Conservation (phyloP, 2,329 filamentous ascomycete genomes). For the Talaromyces atroroseus region DNA sequence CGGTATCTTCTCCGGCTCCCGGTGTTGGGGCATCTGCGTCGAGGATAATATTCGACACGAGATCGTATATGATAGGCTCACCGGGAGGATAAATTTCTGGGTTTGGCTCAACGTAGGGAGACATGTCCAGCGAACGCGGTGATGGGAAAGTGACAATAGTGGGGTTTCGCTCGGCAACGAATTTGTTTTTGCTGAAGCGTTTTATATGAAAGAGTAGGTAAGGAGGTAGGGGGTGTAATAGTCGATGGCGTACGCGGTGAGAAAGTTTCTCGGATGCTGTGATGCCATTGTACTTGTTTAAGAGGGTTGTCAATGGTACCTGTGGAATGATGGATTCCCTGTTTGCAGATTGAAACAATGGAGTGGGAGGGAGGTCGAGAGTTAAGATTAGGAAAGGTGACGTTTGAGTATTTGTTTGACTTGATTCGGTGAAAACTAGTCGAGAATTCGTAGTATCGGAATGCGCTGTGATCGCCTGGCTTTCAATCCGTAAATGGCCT, state of each 20-base stretch:
- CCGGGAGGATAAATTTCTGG: conserved; percentile 62
- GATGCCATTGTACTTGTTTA: conserved; percentile 88
- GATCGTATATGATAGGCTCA: conserved; percentile 88
- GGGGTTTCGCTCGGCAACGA: conserved; percentile 90
- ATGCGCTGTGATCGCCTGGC: conserved; percentile 86
- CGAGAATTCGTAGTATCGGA: conserved; percentile 76
- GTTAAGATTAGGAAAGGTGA: conserved; percentile 87
- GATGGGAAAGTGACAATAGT: conserved; percentile 97
- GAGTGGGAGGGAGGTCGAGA: conserved; percentile 83
- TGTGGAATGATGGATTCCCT: conserved; percentile 91
- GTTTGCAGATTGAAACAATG: conserved; percentile 91
- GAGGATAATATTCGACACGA: conserved; percentile 82
- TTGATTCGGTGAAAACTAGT: conserved; percentile 87
- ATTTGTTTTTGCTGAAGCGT: conserved; percentile 94
- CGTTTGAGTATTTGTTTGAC: conserved; percentile 68
- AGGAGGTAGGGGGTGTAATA: conserved; percentile 84
- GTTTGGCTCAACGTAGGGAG: conserved; percentile 86
- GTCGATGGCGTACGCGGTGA: conserved; percentile 79
- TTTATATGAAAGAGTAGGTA: conserved; percentile 94
- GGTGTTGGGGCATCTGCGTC: conserved; percentile 55
- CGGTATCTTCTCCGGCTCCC: conserved; percentile 49
- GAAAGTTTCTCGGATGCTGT: conserved; percentile 83
- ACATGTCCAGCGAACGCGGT: conserved; percentile 74
- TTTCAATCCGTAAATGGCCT: conserved; percentile 84
- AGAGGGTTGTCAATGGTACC: conserved; percentile 67